phyloP scores from a whole-genome alignment of 345 rosid genomes.

The Iberis pinnata region DNA sequence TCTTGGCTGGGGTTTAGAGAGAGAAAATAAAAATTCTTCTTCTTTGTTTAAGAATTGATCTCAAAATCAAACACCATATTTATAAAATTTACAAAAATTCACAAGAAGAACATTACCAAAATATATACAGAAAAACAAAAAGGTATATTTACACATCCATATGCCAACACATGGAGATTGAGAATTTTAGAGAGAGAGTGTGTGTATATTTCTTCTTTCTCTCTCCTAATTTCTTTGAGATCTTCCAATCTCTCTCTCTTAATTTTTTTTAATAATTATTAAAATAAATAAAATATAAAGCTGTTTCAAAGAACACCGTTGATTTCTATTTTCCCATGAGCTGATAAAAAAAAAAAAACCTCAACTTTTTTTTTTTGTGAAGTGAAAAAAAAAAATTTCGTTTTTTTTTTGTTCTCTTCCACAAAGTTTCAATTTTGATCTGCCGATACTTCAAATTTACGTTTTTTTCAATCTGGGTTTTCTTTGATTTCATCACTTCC shows the following conservation, averaged over 20 bases:
- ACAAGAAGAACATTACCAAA: conserved; percentile 24
- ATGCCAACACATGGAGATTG: conserved; percentile 26
- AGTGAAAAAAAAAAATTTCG: too few relatives aligned
- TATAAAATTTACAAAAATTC: not conserved
- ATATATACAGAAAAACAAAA: conserved; percentile 23
- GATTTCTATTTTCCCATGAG: not conserved
- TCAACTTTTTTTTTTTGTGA: too few relatives aligned
- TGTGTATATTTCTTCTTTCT: conserved; percentile 18
- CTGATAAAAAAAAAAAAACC: too few relatives aligned
- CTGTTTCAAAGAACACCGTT: not conserved
- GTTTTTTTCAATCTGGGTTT: conserved; percentile 5
- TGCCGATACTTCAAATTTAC: conserved; percentile 4
- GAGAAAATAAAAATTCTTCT: conserved; percentile 14
- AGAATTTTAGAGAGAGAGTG: conserved; percentile 20
- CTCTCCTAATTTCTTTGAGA: conserved; percentile 18
- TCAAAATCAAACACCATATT: conserved; percentile 2
- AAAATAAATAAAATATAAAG: not conserved
- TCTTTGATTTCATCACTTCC: too few relatives aligned
- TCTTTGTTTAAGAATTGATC: too few relatives aligned
- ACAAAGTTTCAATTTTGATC: conserved; percentile 24
- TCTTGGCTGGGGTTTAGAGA: conserved; percentile 23
- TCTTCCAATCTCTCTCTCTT: conserved; percentile 3
- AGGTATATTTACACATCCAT: conserved; percentile 22
- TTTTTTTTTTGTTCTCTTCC: too few relatives aligned
- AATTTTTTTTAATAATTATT: not conserved